A percentile compares a stretch with the other conserved stretches of the same genome.
Evolutionary conservation across 768 basidiomycete species (phyloP).

Genomic region (Boletellus emodensis): DNA sequence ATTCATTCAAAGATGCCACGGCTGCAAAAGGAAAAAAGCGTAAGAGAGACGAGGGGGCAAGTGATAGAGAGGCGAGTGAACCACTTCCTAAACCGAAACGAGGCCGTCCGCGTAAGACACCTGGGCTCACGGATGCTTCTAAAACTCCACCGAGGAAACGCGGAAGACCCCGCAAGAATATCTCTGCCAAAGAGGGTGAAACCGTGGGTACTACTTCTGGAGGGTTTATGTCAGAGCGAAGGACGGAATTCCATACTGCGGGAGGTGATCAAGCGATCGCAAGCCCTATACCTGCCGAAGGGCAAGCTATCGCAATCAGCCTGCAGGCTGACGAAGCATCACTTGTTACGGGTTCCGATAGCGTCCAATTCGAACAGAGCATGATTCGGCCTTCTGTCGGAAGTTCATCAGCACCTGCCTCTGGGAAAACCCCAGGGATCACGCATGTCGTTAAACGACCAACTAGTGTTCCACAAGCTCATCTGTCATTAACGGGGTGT

Average conservation of each 20-base stretch:
- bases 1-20: slow-evolving; percentile 41
- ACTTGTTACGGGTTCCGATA: neutral
- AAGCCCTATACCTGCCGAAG: neutral
- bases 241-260: neutral
- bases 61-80: slow-evolving; percentile 17
- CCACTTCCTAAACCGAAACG: slow-evolving; percentile 39
- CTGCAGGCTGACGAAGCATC: neutral
- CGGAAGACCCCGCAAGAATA: slow-evolving; percentile 33
- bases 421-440: neutral
- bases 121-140: slow-evolving; percentile 3
- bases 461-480: neutral
- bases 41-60: slow-evolving; percentile 27
- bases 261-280: neutral
- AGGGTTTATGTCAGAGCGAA: slow-evolving; percentile 1
- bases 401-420: neutral
- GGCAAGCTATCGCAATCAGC: neutral
- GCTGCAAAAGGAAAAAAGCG: slow-evolving; percentile 26
- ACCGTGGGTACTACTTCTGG: slow-evolving; percentile 2
- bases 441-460: neutral
- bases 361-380: neutral
- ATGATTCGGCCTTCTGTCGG: neutral
- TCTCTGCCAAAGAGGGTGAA: slow-evolving; percentile 1
- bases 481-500: neutral
- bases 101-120: slow-evolving; percentile 51
- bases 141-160: slow-evolving; percentile 30